Evolutionary conservation across 164 flowering plant species (phyloP), one percentile per base, ranked within the genome.

Genomic region (Umbilicus rupestris): DNA sequence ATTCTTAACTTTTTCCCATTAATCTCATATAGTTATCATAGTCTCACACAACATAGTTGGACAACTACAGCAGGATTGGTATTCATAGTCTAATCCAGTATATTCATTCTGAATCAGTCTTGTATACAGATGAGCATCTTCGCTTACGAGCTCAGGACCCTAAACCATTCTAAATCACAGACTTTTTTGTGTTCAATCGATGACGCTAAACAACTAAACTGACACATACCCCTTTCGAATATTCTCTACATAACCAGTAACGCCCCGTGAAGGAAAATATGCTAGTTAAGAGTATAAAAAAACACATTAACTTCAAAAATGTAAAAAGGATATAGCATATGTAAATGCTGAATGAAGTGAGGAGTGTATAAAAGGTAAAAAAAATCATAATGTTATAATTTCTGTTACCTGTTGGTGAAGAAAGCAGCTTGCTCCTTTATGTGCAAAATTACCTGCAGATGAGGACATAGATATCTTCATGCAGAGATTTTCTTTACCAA

Each of bases 1-100:
- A 55, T 55, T 26, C 60, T 55, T 55, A 55, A 55, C 60, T 55
- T 33, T 55, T 55, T 55, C 60, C 31, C 31, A 55, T 55, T 55
- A 55, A 55, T 52, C 60, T 3, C 60, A 26, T 12, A 55, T 28
- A 28, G 17, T 29, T 26, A 4, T 55, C 7, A 22, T 28, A 12
- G 33, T 55, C 33, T 28, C 60, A 55, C 19, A 55, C 35, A 52
- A 9, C 7, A 28, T 47, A 20, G 44, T 14, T 41, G 37, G 44
- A 0, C 16, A 41, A 12, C 12, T 22, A 7, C 11, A 47, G 22
- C 5, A 55, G 9, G 60, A 55, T 28, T 55, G 33, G 60, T 55
- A 55, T 26, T 55, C n/a, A 14, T 26, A 55, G 11, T 55, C 60
- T 26, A 55, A 55, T 55, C 33, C 19, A 33, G 19, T 55, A 19